Evolutionary conservation across 2,329 filamentous ascomycete species (phyloP), one percentile per base, ranked within the genome.

Genomic region (Aspergillus awamori): DNA sequence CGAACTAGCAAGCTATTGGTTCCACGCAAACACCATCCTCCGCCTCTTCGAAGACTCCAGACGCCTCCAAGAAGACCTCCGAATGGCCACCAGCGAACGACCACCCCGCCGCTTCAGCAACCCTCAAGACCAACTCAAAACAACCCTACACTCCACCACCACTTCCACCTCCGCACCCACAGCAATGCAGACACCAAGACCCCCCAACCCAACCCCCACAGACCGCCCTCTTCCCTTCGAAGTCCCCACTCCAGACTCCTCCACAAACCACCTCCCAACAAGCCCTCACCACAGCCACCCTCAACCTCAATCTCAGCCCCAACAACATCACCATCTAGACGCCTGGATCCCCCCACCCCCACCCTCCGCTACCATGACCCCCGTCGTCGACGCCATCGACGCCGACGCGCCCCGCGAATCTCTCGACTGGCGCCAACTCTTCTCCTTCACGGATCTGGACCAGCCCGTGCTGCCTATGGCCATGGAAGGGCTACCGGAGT

Each of bases 11-110:
- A 70, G 76, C 38, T 80, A 78, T 55, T 80, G 78, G 78, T 71
- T 74, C 43, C 77, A 78, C 53, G 78, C 78, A 7, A 76, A 74
- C 56, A 79, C 76, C 13, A 79, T 80, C 43, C 60, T 80, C 26
- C 76, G 77, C 3, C 67, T 80, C 5, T 80, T 80, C 57, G 76
- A 80, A 60, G 75, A 78, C 59, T 80, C 77, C 8, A 78, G 76
- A 58, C 76, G 77, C 45, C 70, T 79, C 11, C 76, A 79, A 59
- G 73, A 78, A 33, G 77, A 79, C 57, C 70, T 79, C 33, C 74
- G 74, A 26, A 64, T 74, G 57, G 76, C 76, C 53, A 76, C 76
- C 22, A 72, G 66, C 13, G 73, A 75, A 65, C 61, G 73, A 61
- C 66, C 72, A 60, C 65, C 72, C 36, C 66, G 73, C 41, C 67